Conservation (phyloP, 2,329 filamentous ascomycete genomes). For the Penicillium crustosum region DNA sequence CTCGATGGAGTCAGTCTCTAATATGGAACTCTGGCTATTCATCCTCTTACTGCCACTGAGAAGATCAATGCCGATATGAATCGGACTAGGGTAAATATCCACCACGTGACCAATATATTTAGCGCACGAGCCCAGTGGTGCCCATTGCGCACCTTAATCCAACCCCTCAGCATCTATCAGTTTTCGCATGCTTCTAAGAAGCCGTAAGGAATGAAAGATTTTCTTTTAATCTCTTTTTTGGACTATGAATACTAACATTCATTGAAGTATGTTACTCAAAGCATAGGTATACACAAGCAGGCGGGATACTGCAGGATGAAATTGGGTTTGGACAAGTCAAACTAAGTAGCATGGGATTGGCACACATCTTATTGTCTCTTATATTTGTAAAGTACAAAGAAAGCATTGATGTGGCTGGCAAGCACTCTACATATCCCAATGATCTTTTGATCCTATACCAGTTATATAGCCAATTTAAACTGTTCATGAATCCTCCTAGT, state of each 20-base stretch:
- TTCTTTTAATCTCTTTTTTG: not conserved
- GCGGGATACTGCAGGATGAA: not conserved
- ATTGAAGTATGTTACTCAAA: not conserved
- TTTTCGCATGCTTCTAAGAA: not conserved
- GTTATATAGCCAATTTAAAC: not conserved
- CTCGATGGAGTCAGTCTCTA: not conserved
- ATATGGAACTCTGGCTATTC: no score
- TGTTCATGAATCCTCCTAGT: not conserved
- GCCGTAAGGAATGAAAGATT: not conserved
- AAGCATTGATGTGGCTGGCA: not conserved
- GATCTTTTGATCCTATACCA: not conserved
- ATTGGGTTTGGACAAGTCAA: not conserved
- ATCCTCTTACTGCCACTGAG: not conserved
- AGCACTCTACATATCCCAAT: not conserved
- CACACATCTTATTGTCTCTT: not conserved
- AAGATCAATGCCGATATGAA: not conserved
- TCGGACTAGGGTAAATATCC: not conserved
- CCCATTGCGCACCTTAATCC: not conserved
- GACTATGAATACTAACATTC: not conserved
- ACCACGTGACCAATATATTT: not conserved
- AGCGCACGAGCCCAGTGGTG: not conserved
- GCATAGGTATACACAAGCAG: not conserved
- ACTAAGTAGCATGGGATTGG: not conserved
- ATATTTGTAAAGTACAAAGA: not conserved
- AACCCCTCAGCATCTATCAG: not conserved